phyloP scores from a whole-genome alignment of 768 basidiomycete genomes.

The Tubosaeta brunneosetosa region DNA sequence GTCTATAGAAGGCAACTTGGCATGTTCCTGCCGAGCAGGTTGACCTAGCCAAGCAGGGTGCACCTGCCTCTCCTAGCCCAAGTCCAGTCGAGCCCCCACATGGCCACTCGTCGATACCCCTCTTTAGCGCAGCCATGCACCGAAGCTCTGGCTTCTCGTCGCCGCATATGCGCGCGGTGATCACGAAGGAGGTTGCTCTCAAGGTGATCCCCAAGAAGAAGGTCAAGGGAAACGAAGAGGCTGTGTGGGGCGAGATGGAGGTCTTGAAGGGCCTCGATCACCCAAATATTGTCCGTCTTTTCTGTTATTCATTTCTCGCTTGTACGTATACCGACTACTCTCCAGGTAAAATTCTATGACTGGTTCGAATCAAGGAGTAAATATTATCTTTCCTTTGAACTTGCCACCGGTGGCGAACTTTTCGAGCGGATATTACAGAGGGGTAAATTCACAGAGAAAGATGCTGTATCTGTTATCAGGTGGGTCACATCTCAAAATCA shows the following conservation, averaged over 20 bases:
- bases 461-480: slow-evolving; percentile 76
- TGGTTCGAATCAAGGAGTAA: slow-evolving; percentile 94
- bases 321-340: background rate
- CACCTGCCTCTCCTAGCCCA: slow-evolving; percentile 36
- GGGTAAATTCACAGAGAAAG: slow-evolving; percentile 92
- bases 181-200: slow-evolving; percentile 71
- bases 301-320: background rate
- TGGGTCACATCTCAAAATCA: slow-evolving; percentile 31
- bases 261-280: slow-evolving; percentile 87
- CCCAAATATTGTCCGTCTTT: slow-evolving; percentile 72
- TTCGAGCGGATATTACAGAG: slow-evolving; percentile 82
- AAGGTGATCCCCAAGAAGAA: slow-evolving; percentile 96
- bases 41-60: slow-evolving; percentile 53
- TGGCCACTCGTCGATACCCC: slow-evolving; percentile 25
- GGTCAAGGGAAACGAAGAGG: slow-evolving; percentile 84
- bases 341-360: slow-evolving; percentile 92
- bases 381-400: slow-evolving; percentile 94
- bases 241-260: slow-evolving; percentile 92
- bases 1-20: slow-evolving; percentile 65
- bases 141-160: slow-evolving; percentile 18
- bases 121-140: slow-evolving; percentile 26
- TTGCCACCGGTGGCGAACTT: slow-evolving; percentile 90
- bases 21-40: slow-evolving; percentile 62
- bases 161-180: slow-evolving; percentile 26
- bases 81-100: slow-evolving; percentile 17